Evolutionary conservation across 2,329 filamentous ascomycete species (phyloP).

Genomic region (Aureobasidium melanogenum): DNA sequence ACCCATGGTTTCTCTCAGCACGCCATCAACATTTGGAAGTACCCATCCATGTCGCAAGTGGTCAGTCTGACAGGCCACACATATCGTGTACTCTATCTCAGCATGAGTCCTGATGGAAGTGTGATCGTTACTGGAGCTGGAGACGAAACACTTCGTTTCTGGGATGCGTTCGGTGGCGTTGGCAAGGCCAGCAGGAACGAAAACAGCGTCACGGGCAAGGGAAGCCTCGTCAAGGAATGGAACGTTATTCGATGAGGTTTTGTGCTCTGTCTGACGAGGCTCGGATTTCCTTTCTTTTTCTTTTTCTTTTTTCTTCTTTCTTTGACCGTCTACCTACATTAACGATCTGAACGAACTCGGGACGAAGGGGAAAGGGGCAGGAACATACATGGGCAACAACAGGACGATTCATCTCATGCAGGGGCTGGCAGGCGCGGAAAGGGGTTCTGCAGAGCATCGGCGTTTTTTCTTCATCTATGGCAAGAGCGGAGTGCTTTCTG

Average conservation of each 20-base stretch:
- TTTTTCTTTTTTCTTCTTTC: neutral
- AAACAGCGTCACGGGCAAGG: constrained; percentile 40
- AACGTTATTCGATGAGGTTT: constrained; percentile 59
- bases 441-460: neutral
- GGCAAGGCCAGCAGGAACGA: constrained; percentile 61
- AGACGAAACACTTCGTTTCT: constrained; percentile 92
- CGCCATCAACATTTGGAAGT: constrained; percentile 99
- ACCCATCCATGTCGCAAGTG: constrained; percentile 95
- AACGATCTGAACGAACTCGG: constrained; percentile 3
- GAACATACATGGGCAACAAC: neutral
- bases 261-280: neutral
- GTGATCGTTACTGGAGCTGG: constrained; percentile 93
- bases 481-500: neutral
- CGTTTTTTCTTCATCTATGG: neutral
- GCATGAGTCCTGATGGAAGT: constrained; percentile 93
- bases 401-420: neutral
- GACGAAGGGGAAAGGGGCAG: neutral
- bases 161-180: constrained; percentile 87
- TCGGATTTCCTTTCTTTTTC: neutral
- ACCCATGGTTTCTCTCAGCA: constrained; percentile 98
- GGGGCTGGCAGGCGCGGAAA: neutral
- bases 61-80: constrained; percentile 93
- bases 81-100: constrained; percentile 89
- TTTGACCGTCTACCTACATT: neutral
- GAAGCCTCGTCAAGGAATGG: constrained; percentile 61